Conservation (phyloP, 306 rosid genomes). For the Inga oerstediana region DNA sequence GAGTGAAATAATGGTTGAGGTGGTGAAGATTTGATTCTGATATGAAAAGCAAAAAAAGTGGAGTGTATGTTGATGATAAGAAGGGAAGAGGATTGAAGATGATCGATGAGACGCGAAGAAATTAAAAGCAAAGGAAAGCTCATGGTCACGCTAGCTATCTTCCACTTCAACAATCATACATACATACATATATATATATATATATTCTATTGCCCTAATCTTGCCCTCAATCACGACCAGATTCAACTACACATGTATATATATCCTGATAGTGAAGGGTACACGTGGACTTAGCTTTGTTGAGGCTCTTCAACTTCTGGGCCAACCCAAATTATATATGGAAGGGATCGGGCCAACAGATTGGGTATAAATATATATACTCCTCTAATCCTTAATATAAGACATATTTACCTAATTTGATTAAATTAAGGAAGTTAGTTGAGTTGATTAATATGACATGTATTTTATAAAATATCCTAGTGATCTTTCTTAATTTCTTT, state of each 20-base stretch:
- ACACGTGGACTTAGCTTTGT: neutral
- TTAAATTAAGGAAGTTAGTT: no score
- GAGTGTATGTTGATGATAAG: neutral
- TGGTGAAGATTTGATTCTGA: neutral
- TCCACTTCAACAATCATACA: neutral
- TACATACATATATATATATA: neutral
- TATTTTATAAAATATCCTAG: no score
- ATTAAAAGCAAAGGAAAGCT: neutral
- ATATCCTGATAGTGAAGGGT: neutral
- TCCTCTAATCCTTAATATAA: no score
- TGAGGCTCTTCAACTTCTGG: neutral
- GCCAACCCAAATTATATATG: no score
- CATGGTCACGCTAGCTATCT: neutral
- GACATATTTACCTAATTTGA: no score
- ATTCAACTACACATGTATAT: neutral
- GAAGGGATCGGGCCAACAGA: neutral
- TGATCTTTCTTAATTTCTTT: no score
- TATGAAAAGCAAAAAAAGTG: neutral
- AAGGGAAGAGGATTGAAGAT: neutral
- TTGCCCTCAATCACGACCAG: conserved; percentile 7
- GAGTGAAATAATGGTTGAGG: neutral
- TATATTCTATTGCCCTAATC: neutral
- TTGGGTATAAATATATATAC: no score
- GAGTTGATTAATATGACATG: no score
- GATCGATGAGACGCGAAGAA: neutral